These are phyloP conservation scores for Cymbopogon citratus DNA, from an alignment of 176 grass and related monocot species.

Conservation along the genomic window DNA sequence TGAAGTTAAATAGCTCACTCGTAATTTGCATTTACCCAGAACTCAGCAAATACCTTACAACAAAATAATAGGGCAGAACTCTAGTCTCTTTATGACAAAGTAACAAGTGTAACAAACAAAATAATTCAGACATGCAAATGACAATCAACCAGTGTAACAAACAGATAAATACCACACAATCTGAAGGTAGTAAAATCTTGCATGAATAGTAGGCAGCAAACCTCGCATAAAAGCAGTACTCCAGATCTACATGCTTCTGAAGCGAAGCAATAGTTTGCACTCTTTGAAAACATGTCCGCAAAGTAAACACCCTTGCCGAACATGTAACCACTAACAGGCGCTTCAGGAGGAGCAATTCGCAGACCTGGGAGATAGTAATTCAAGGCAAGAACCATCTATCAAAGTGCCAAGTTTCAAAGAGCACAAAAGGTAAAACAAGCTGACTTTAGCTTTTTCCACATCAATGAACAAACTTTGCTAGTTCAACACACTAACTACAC, in stretches of 20 bases:
- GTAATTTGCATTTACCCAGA: neutral
- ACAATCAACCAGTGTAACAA: neutral
- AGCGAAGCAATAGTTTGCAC: constrained; percentile 90
- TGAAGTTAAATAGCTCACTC: neutral
- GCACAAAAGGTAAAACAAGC: constrained; percentile 1
- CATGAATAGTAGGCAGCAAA: constrained; percentile 17
- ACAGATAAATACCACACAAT: neutral
- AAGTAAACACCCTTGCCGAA: constrained; percentile 95
- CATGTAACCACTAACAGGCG: constrained; percentile 91
- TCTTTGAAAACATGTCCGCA: constrained; percentile 98
- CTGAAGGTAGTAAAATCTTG: neutral
- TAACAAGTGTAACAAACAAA: neutral
- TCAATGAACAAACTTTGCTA: neutral
- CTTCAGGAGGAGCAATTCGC: constrained; percentile 95
- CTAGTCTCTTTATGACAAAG: neutral
- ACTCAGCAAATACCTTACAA: neutral
- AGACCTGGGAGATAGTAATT: constrained; percentile 50
- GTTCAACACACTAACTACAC: neutral
- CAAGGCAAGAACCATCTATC: constrained; percentile 1
- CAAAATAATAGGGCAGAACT: neutral
- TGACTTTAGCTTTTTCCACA: neutral
- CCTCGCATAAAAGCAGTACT: constrained; percentile 89
- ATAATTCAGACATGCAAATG: neutral
- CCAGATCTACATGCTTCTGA: constrained; percentile 64
- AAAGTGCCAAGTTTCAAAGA: constrained; percentile 8